phyloP scores from a whole-genome alignment of 441 rosid genomes.

The Eutrema salsugineum region DNA sequence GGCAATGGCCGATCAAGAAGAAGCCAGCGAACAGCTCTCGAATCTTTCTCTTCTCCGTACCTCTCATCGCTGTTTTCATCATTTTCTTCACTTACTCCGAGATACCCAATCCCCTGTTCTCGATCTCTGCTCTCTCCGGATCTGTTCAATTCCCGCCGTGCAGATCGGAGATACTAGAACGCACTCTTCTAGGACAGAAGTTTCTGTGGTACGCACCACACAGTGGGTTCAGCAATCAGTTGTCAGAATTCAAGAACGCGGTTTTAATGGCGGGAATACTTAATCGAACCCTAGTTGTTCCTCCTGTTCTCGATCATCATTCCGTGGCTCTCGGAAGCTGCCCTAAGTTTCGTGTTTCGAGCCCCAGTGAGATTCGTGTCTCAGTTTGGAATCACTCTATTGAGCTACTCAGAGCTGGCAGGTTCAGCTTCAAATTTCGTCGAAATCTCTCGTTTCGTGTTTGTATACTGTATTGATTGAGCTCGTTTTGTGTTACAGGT shows the following conservation, averaged over 20 bases:
- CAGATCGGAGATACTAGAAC: slow-evolving; percentile 20
- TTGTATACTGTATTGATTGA: not conserved
- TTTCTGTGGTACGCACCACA: slow-evolving; percentile 78
- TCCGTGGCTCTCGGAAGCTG: slow-evolving; percentile 91
- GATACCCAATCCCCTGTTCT: slow-evolving; percentile 35
- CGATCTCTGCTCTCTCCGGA: slow-evolving; percentile 30
- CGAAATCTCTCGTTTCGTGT: not conserved
- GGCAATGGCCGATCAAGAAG: slow-evolving; percentile 33
- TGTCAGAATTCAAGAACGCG: slow-evolving; percentile 78
- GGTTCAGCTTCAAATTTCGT: slow-evolving; percentile 37
- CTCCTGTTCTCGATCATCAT: slow-evolving; percentile 88
- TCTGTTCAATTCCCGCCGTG: slow-evolving; percentile 39
- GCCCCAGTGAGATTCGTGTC: slow-evolving; percentile 46
- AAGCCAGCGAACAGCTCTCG: slow-evolving; percentile 34
- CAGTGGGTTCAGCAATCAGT: slow-evolving; percentile 93
- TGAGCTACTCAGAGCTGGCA: slow-evolving; percentile 53
- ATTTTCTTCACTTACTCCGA: slow-evolving; percentile 39
- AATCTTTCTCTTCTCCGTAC: slow-evolving; percentile 28
- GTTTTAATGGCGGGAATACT: slow-evolving; percentile 59
- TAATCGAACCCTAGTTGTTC: slow-evolving; percentile 76
- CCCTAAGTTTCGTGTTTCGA: slow-evolving; percentile 81
- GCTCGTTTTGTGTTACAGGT: slow-evolving; percentile 41
- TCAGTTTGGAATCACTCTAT: slow-evolving; percentile 66
- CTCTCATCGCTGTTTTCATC: slow-evolving; percentile 19
- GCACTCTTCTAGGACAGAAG: slow-evolving; percentile 25